These are phyloP conservation scores for Plectosphaerella cucumerina DNA, from an alignment of 2,329 filamentous ascomycete genomes.

Conservation along the genomic window DNA sequence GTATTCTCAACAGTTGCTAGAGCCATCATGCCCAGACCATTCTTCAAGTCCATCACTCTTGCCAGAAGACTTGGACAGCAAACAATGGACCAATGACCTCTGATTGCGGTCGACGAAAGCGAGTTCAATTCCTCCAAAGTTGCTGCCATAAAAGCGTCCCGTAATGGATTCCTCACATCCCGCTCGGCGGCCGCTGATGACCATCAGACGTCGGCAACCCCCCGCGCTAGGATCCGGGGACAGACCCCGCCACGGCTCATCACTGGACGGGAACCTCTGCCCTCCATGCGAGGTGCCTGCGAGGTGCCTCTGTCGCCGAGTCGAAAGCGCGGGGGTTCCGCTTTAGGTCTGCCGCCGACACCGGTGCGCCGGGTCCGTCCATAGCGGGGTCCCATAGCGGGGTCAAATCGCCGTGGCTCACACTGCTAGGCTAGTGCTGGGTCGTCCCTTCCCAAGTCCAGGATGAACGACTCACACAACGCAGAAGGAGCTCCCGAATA, in stretches of 20 bases:
- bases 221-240: neutral
- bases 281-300: no score
- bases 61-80: no score
- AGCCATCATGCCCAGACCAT: no score
- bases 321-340: neutral
- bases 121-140: no score
- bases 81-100: no score
- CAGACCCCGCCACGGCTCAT: neutral
- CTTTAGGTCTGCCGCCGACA: neutral
- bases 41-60: no score
- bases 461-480: neutral
- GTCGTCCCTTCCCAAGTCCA: no score
- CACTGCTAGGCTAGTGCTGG: neutral
- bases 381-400: slow-evolving; percentile 1
- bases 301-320: no score
- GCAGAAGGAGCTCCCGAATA: slow-evolving; percentile 9
- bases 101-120: no score
- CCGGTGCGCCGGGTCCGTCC: slow-evolving; percentile 4
- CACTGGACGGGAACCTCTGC: no score
- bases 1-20: no score
- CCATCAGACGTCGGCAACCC: neutral
- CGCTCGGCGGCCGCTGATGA: neutral
- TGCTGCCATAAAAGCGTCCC: neutral
- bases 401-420: slow-evolving; percentile 5
- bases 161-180: neutral